Percentiles rank a stretch among this genome's conserved stretches.
These are phyloP conservation scores for Saccharomycopsis sp. DNA, from an alignment of 805 yeast genomes.

Conservation along the genomic window DNA sequence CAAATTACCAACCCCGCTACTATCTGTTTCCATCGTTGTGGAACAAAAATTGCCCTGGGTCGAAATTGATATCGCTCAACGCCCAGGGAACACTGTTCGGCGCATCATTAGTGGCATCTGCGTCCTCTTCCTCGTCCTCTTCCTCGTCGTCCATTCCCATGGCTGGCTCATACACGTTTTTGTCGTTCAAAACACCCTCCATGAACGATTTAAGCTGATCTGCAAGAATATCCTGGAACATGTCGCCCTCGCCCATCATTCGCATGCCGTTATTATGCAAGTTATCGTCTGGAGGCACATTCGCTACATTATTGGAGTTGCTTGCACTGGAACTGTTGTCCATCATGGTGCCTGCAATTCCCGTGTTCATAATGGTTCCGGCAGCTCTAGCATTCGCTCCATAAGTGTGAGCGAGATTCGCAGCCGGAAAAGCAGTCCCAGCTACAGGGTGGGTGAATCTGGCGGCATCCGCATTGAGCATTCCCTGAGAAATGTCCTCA, in stretches of 20 bases:
- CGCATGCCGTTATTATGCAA: background rate
- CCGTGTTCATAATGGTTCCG: background rate
- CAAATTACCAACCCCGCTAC: background rate
- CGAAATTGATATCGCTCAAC: background rate
- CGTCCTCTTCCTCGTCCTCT: background rate
- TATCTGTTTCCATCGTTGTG: background rate
- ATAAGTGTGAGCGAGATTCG: background rate
- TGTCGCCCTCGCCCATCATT: background rate
- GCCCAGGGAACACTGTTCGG: background rate
- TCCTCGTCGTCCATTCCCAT: background rate
- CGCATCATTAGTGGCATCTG: background rate
- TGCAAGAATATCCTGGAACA: background rate
- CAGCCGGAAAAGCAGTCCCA: background rate
- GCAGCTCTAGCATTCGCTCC: background rate
- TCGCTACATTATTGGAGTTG: background rate
- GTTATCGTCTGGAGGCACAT: background rate
- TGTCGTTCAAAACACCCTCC: conserved; percentile 1
- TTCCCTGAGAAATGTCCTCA: background rate
- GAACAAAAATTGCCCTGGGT: background rate
- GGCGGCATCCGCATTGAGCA: background rate
- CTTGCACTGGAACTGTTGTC: background rate
- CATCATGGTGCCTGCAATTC: background rate
- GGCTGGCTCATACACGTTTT: background rate
- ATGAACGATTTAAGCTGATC: conserved; percentile 1
- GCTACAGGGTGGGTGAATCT: background rate